Base-by-base conservation (phyloP, 1,284 basidiomycete species). In the Puccinia horiana region DNA sequence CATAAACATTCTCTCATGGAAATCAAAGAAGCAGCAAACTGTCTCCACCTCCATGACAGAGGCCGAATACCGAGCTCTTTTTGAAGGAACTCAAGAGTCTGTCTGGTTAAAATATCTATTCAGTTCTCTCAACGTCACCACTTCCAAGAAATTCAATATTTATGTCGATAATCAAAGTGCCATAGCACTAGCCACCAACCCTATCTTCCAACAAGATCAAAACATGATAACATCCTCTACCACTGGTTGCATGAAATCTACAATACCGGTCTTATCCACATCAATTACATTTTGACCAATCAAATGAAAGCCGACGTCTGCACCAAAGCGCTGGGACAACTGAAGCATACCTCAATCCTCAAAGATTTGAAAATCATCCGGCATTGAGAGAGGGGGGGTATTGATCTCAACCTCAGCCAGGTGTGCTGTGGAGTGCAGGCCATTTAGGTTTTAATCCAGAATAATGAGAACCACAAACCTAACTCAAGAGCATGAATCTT, bases 81-180 rank as follows among this genome's bases (percentile, higher is more conserved):
- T n/a, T 23, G 56, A 58, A 23, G 56, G 56, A 8, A 29, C 29
- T 58, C 56, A 58, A 23, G 56, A 58, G 32, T 32, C 61, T 6
- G 61, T 63, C 61, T 63, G 61, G 61, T n/a, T 63, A 5, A 29
- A 63, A 32, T 37, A 29, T 32, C 35, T 63, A 18, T 63, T 63
- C 35, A 8, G 5, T 16, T 16, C 12, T 20, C 20, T 63, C 5
- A 32, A 20, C 6, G 11, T 32, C 9, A 63, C 11, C 9, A 20
- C n/a, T 3, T 6, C 14, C 35, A 6, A 5, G 16, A 20, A 29
- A 29, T 63, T 37, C 11, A 32, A 63, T 32, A 29, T 63, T 14
- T 32, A 32, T 29, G 61, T 63, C 32, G 61, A 63, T 26, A 63
- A 63, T 29, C 61, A 63, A 63, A 63, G 61, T 26, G 61, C 61